These are phyloP conservation scores for Linnemannia hyalina DNA, from an alignment of 192 early-diverging fungal genomes.

Conservation along the genomic window DNA sequence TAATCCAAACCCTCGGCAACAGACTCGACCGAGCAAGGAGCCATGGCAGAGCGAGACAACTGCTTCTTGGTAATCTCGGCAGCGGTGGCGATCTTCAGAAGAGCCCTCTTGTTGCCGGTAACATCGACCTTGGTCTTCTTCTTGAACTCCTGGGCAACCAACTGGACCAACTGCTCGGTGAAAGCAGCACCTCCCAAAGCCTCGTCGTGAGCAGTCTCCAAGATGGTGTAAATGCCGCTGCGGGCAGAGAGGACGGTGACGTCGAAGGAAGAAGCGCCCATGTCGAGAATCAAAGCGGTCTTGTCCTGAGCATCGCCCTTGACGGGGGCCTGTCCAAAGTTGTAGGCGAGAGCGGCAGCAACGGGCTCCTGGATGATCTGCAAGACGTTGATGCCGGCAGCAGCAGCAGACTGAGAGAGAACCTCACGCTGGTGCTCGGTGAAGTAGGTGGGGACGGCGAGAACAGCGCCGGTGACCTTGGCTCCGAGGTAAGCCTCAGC, in stretches of 20 bases:
- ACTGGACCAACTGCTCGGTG: constrained; percentile 85
- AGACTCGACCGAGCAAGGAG: constrained; percentile 94
- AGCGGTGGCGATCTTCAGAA: constrained; percentile 85
- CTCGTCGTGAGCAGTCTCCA: constrained; percentile 82
- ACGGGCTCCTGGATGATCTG: constrained; percentile 91
- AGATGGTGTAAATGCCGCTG: constrained; percentile 87
- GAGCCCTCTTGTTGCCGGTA: constrained; percentile 76
- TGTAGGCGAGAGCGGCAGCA: constrained; percentile 91
- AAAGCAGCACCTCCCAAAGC: constrained; percentile 88
- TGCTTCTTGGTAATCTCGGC: constrained; percentile 95
- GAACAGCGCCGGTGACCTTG: constrained; percentile 83
- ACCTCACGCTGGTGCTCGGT: constrained; percentile 77
- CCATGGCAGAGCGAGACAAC: constrained; percentile 81
- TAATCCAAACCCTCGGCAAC: constrained; percentile 93
- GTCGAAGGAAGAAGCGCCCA: constrained; percentile 90
- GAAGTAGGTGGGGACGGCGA: constrained; percentile 92
- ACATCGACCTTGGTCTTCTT: constrained; percentile 88
- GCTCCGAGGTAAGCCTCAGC: constrained; percentile 90
- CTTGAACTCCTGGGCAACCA: constrained; percentile 90
- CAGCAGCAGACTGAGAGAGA: constrained; percentile 73
- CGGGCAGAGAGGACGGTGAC: constrained; percentile 82
- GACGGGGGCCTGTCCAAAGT: constrained; percentile 66
- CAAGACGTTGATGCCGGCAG: constrained; percentile 84
- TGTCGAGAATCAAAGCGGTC: constrained; percentile 87
- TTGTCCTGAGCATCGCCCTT: constrained; percentile 75